phyloP scores from a whole-genome alignment of 805 yeast genomes.

The Pichia pseudocactophila region DNA sequence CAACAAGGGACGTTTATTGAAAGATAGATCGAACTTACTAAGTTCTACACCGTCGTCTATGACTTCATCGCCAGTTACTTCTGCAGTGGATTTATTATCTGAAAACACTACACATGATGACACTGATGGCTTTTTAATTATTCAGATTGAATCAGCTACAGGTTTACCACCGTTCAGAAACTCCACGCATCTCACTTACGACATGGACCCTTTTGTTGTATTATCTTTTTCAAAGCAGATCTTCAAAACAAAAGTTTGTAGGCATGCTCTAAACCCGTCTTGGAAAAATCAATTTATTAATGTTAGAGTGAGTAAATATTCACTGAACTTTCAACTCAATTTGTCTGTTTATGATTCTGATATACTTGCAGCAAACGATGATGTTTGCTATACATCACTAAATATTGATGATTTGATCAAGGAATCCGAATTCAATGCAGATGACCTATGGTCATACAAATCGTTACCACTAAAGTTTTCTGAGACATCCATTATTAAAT shows the following conservation, averaged over 20 bases:
- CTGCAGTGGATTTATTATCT: background rate
- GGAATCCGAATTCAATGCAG: slow-evolving; percentile 4
- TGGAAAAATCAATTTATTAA: slow-evolving; percentile 67
- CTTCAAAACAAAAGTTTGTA: slow-evolving; percentile 74
- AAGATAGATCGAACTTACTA: no score
- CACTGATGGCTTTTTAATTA: slow-evolving; percentile 57
- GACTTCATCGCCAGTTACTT: background rate
- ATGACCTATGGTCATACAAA: slow-evolving; percentile 11
- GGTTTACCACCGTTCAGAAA: slow-evolving; percentile 74
- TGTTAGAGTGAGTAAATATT: slow-evolving; percentile 65
- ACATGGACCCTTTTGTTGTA: slow-evolving; percentile 95
- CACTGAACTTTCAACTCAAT: slow-evolving; percentile 53
- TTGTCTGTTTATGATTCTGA: slow-evolving; percentile 81
- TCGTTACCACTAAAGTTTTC: slow-evolving; percentile 7
- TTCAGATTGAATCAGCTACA: slow-evolving; percentile 66
- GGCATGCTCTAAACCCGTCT: slow-evolving; percentile 75
- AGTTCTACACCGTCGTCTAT: no score
- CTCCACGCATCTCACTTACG: slow-evolving; percentile 68
- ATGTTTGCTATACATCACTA: slow-evolving; percentile 59
- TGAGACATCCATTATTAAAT: slow-evolving; percentile 2
- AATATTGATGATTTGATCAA: slow-evolving; percentile 35
- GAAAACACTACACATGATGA: slow-evolving; percentile 8
- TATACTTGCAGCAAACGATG: slow-evolving; percentile 71
- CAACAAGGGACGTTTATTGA: no score
- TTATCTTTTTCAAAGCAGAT: slow-evolving; percentile 84